Evolutionary conservation across 1,139 yeast genomes (phyloP), one percentile per base, ranked within the genome.

Genomic region (Nadsonia commutata): DNA sequence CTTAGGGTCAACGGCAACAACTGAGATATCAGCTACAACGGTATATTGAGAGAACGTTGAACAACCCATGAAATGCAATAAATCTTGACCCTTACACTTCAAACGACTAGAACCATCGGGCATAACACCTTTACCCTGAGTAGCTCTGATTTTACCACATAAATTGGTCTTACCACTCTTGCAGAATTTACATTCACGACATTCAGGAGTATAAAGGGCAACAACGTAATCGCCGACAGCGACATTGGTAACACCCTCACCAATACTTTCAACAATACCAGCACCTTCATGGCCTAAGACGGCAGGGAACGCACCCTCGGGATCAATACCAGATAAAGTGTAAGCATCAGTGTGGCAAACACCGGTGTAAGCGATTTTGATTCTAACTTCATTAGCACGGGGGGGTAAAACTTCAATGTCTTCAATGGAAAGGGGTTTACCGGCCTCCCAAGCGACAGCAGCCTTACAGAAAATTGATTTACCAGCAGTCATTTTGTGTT

Each of bases 321-420:
- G 94, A 64, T 90, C 98, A 47, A 70, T 74, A 46, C 98, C 99
- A 44, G 94, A 80, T 53, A 90, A 72, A 11, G 98, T 88, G 71
- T 80, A 93, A 39, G 96, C 97, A 61, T 90, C 99, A 40, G 99
- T 90, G 70, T 90, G 98, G 64, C 99, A 90, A 40, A 90, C 95
- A 60, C 97, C 98, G 37, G 96, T 83, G 68, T 82, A 74, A 44
- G 71, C 70, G 48, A 90, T 67, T 67, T 85, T 82, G 64, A 90
- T 83, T 64, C 98, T 81, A 43, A 90, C 97, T 67, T 90, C 99
- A 60, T 90, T 95, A 41, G 96, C 95, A 62, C 76, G 80, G 53
- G 98, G 99, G 31, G 98, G 85, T 23, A 74, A 80, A 39, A 93
- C 98, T 59, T 81, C 88, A 52, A 90, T 72, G 47, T 82, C 85